Evolutionary conservation across 2,329 filamentous ascomycete species (phyloP), one percentile per base, ranked within the genome.

Genomic region (Trichoderma sp.): DNA sequence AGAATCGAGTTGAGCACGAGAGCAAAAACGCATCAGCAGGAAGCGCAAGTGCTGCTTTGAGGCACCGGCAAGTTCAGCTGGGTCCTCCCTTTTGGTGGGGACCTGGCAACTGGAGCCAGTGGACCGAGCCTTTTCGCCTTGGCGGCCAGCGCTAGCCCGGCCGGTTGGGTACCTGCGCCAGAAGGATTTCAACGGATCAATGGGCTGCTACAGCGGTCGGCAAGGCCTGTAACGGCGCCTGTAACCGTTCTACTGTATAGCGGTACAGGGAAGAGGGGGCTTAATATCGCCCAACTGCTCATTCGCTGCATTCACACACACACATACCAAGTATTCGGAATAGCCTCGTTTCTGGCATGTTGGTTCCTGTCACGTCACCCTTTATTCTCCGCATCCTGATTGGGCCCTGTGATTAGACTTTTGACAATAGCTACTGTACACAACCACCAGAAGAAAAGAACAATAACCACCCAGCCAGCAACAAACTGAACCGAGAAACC

Each of bases 1-100:
- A 65, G 69, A 64, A 35, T 64, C 16, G 38, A 72, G 60, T 50
- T 65, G 69, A 72, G 69, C 69, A 72, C 69, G 69, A 72, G 69
- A 38, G 69, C 69, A 72, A 38, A 50, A 72, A 72, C 35, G 35
- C 38, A 72, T 72, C 69, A 35, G 69, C 69, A 64, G 59, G 29
- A 63, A 50, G 69, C 59, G 69, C 60, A 53, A 18, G 60, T 53
- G 60, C 69, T 35, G 56, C 24, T 62, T 63, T 50, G 56, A 71
- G 68, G 68, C 68, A 50, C 24, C 53, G 35, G 68, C 21, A 45
- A 62, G 35, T 63, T 53, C 59, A 72, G 38, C 69, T 64, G 38
- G 69, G 38, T 8, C 38, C 59, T 24, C 59, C n/a, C 38, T 24
- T 45, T 64, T 33, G 68, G 69, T 64, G 67, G 67, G 67, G 67